Base-by-base conservation (phyloP, 129 eudicot genomes). In the Deinandra increscens region DNA sequence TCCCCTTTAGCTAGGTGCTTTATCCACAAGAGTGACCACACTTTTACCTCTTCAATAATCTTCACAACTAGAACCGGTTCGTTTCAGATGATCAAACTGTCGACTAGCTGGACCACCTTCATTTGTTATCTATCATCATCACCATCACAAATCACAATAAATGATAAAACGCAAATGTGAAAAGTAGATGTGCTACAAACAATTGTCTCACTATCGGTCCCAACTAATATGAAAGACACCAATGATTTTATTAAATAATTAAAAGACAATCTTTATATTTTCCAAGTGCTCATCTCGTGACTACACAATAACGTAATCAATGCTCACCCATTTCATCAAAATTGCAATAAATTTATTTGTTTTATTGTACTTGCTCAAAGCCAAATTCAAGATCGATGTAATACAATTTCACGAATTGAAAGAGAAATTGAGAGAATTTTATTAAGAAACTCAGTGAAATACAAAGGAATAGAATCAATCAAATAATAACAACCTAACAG, bases 211-310 rank as follows among this genome's bases (percentile, higher is more conserved):
- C 13, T 39, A 18, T 54, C 1, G 15, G 29, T 34, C 73, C 62
- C 64, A 54, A 69, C 74, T 45, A 70, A 70, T 54, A n/a, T 55
- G 66, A 41, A 22, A 26, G 38, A 55, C 37, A 26, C 9, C 0
- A 55, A 22, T 55, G 12, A 55, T 4, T 55, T 23, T 11, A 55
- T 55, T 55, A 4, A 56, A 26, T 56, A n/a, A 13, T 56, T 41
- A 45, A 29, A 59, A 15, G 58, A 56, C 56, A 58, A 39, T 2
- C 48, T 39, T 58, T 38, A 29, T 56, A 29, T 56, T 56, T 23
- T 70, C 31, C 6, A 58, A 58, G 45, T 71, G 67, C 75, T 26
- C 66, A 26, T 58, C 75, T 71, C 75, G 58, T 71, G 58, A 56
- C 44, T 42, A 26, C 15, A 56, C 58, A 70, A 70, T 70, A 9